These are phyloP conservation scores for Exophiala viscosa DNA, from an alignment of 2,329 filamentous ascomycete genomes.

Conservation along the genomic window DNA sequence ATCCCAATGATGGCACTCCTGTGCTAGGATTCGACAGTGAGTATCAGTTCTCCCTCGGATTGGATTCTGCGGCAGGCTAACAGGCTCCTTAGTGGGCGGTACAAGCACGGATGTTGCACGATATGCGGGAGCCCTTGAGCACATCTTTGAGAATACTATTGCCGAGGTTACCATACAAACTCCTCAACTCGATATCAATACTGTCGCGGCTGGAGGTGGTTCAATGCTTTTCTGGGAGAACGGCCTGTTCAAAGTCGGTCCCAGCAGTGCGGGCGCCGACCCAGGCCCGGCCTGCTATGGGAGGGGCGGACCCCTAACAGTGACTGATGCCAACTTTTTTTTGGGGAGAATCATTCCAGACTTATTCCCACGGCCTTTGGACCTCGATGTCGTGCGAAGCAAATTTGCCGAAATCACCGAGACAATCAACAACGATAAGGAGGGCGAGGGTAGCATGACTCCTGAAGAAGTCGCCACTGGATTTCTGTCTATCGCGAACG, in stretches of 20 bases:
- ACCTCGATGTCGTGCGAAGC: constrained; percentile 38
- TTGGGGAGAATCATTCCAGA: constrained; percentile 65
- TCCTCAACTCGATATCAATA: constrained; percentile 82
- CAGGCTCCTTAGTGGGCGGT: no score
- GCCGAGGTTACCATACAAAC: constrained; percentile 81
- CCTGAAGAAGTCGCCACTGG: constrained; percentile 38
- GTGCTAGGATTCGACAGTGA: constrained; percentile 91
- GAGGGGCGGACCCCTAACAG: constrained; percentile 81
- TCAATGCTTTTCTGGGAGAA: constrained; percentile 69
- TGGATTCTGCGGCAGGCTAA: no score
- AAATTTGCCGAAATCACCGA: constrained; percentile 43
- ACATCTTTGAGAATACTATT: constrained; percentile 82
- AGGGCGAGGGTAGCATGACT: constrained; percentile 28
- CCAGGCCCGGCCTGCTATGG: constrained; percentile 88
- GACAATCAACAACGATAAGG: constrained; percentile 39
- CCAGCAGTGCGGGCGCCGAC: constrained; percentile 82
- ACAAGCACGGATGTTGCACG: constrained; percentile 81
- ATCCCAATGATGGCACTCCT: constrained; percentile 54
- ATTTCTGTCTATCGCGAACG: constrained; percentile 41
- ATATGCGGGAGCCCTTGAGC: constrained; percentile 76
- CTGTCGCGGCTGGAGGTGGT: constrained; percentile 66
- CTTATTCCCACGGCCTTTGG: constrained; percentile 73
- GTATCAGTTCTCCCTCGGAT: no score
- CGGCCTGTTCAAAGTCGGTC: constrained; percentile 82
- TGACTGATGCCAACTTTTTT: constrained; percentile 89